Base-by-base conservation (phyloP, 768 basidiomycete genomes). In the Termitomyces sp. region DNA sequence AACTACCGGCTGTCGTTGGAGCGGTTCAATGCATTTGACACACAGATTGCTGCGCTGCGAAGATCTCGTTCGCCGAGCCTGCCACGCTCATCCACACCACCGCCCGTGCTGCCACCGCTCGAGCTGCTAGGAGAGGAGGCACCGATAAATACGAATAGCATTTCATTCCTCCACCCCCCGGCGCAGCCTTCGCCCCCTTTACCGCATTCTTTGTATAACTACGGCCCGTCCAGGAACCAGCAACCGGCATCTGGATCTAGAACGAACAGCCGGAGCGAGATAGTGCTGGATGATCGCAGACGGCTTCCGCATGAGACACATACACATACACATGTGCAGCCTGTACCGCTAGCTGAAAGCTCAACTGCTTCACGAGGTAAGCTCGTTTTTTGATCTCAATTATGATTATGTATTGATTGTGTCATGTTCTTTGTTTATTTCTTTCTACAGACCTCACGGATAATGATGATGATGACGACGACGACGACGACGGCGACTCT, bases 1-100 rank as follows among this genome's bases (percentile, higher is more conserved):
- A 62, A 66, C 32, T 73, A 78, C 37, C 74, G 78, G 21, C 62
- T 73, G 16, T 77, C 81, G 0, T 58, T 84, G 23, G 80, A 81
- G 34, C 77, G 81, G 32, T 82, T 83, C 61, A 78, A 75, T 67
- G 73, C 75, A 29, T 83, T 84, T 58, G 81, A 85, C 63, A 74
- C 72, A 52, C 75, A 83, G 49, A 83, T 82, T 44, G 75, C 78
- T 58, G 74, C 74, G 19, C 66, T 83, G 59, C 76, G 80, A 27
- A 73, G 70, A 54, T 77, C 75, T 35, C 70, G 71, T 47, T 66
- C 71, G 14, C 66, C 68, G 9, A 49, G 42, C 25, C 48, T 60
- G 0, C 58, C 68, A 25, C 66, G 68, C 9, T 61, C 66, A 3
- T 60, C 65, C 16, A 66, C 73, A 1, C 68, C 72, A 25, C 73